A percentile compares a stretch with the other conserved stretches of the same genome.
phyloP scores from a whole-genome alignment of 306 rosid genomes.

The Oemleria cerasiformis region DNA sequence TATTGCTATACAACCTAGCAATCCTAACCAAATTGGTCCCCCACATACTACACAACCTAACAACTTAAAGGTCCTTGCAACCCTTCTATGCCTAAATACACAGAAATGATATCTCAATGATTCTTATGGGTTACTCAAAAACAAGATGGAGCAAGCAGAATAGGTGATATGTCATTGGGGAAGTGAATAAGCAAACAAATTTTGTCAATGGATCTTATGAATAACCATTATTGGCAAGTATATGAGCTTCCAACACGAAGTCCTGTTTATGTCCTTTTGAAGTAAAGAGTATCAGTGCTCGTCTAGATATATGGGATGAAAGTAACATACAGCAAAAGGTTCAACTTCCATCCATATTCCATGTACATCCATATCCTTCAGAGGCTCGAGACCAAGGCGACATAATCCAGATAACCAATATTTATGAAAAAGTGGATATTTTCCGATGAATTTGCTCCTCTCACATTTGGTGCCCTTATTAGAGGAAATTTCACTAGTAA shows the following conservation, averaged over 20 bases:
- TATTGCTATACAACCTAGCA: not conserved
- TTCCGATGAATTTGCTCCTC: conserved; percentile 30
- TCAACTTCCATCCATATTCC: conserved; percentile 71
- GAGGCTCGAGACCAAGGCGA: conserved; percentile 58
- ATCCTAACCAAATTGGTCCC: not conserved
- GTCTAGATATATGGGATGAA: not conserved
- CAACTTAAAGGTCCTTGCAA: not conserved
- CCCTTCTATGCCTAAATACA: not conserved
- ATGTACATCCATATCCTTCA: conserved; percentile 40
- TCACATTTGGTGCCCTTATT: conserved; percentile 33
- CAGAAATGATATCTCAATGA: not conserved
- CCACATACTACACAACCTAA: not conserved
- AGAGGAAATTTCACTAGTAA: conserved; percentile 24
- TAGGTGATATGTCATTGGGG: not conserved
- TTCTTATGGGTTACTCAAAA: not conserved
- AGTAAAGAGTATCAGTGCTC: not conserved
- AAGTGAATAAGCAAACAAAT: not conserved
- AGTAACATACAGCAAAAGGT: conserved; percentile 54
- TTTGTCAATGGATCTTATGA: not conserved
- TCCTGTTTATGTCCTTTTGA: not conserved
- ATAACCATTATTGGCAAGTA: not conserved
- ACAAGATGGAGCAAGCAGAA: not conserved
- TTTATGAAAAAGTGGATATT: conserved; percentile 48
- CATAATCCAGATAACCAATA: conserved; percentile 64
- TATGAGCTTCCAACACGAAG: not conserved